These are phyloP conservation scores for Melaleuca alternifolia DNA, from an alignment of 345 rosid species.

Conservation along the genomic window DNA sequence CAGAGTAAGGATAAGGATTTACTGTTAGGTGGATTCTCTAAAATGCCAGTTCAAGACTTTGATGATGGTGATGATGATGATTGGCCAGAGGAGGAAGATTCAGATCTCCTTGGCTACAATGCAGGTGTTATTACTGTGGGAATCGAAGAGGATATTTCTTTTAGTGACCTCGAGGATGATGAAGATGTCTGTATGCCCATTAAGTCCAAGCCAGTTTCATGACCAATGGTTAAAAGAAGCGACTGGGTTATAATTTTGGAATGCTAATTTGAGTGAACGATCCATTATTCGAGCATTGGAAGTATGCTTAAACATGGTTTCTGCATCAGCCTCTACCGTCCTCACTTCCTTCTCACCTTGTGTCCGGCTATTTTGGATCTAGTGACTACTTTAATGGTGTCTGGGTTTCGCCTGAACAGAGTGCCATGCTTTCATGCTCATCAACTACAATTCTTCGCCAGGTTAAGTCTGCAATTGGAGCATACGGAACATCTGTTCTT, in stretches of 20 bases:
- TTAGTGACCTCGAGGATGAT: constrained; percentile 89
- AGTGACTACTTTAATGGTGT: background rate
- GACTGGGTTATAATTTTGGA: background rate
- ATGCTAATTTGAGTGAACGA: background rate
- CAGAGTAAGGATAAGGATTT: constrained; percentile 22
- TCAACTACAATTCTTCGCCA: background rate
- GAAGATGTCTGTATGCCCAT: constrained; percentile 23
- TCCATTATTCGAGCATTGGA: background rate
- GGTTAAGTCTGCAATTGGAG: background rate
- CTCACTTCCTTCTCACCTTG: background rate
- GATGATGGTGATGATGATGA: constrained; percentile 57
- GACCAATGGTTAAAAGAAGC: background rate
- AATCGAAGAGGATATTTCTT: constrained; percentile 78
- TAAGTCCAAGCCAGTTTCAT: constrained; percentile 21
- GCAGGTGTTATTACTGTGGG: constrained; percentile 20
- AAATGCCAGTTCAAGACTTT: constrained; percentile 28
- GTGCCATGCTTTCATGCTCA: background rate
- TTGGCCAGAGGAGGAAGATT: constrained; percentile 78
- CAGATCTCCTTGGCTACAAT: constrained; percentile 30
- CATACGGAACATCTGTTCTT: background rate
- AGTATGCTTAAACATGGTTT: background rate
- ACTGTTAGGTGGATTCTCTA: constrained; percentile 15
- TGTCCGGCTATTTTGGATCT: background rate
- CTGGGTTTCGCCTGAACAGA: background rate
- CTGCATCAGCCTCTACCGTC: background rate